Evolutionary conservation across 176 grass and related monocot genomes (phyloP).

Genomic region (Areca catechu): DNA sequence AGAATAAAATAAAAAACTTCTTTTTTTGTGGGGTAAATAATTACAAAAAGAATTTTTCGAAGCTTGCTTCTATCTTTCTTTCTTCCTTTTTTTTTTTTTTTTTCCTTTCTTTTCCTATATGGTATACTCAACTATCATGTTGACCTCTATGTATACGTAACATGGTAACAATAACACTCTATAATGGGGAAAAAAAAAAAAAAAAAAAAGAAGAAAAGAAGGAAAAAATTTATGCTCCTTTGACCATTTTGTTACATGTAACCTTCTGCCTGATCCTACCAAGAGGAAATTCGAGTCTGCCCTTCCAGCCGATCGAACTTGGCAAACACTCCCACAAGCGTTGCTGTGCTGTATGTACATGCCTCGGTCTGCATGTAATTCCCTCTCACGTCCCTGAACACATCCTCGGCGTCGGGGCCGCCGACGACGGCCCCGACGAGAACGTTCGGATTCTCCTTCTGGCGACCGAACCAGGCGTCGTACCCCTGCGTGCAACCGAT

Average conservation of each 20-base stretch:
- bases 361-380: slow-evolving; percentile 83
- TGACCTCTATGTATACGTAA: no score
- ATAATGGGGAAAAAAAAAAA: no score
- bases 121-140: no score
- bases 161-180: no score
- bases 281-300: not conserved
- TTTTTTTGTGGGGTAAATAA: no score
- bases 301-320: slow-evolving; percentile 50
- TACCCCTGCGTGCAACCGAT: slow-evolving; percentile 86
- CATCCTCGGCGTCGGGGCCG: slow-evolving; percentile 60
- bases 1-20: no score
- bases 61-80: no score
- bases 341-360: slow-evolving; percentile 66
- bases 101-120: no score
- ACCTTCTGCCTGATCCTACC: no score
- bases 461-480: slow-evolving; percentile 57
- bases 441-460: slow-evolving; percentile 47
- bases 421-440: slow-evolving; percentile 78
- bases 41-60: no score
- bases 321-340: slow-evolving; percentile 70
- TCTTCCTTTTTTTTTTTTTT: no score
- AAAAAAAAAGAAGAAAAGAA: no score
- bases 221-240: not conserved
- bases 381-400: slow-evolving; percentile 51
- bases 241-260: not conserved